Conservation (phyloP, 768 basidiomycete species). For the Leccinum incarnatum region DNA sequence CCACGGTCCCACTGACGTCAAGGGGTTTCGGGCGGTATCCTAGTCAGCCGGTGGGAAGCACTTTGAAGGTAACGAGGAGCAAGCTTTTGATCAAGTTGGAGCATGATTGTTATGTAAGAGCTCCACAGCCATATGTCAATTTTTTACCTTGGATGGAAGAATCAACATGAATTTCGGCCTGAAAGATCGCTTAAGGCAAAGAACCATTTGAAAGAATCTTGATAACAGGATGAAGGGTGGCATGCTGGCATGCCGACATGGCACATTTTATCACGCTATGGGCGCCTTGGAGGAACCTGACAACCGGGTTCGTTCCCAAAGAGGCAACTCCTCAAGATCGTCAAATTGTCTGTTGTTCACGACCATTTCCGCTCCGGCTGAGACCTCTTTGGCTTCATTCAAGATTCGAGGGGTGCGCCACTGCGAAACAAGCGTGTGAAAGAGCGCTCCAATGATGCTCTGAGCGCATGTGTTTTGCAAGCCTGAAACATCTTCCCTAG, state of each 20-base stretch:
- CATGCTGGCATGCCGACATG: neutral
- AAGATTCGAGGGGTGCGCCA: slow-evolving; percentile 8
- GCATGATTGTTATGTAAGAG: slow-evolving; percentile 4
- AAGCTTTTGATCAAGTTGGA: neutral
- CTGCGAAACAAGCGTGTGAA: slow-evolving; percentile 19
- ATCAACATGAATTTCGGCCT: neutral
- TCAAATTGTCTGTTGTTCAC: slow-evolving; percentile 3
- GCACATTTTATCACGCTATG: neutral
- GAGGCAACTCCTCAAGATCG: slow-evolving; percentile 18
- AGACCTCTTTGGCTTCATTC: neutral
- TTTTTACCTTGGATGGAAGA: slow-evolving; percentile 4
- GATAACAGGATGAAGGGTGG: neutral
- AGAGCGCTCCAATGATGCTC: neutral
- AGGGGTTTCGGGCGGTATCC: slow-evolving; percentile 18
- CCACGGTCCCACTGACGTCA: slow-evolving; percentile 26
- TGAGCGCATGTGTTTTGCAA: neutral
- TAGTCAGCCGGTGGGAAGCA: slow-evolving; percentile 2
- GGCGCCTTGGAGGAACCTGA: neutral
- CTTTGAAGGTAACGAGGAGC: slow-evolving; percentile 10
- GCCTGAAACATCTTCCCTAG: neutral
- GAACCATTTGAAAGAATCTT: neutral
- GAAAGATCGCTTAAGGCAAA: neutral
- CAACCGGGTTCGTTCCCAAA: slow-evolving; percentile 2
- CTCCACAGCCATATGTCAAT: slow-evolving; percentile 6
- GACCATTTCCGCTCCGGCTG: slow-evolving; percentile 16